Evolutionary conservation across 2,329 filamentous ascomycete species (phyloP), one percentile per base, ranked within the genome.

Genomic region (Nigrospora sphaerica): DNA sequence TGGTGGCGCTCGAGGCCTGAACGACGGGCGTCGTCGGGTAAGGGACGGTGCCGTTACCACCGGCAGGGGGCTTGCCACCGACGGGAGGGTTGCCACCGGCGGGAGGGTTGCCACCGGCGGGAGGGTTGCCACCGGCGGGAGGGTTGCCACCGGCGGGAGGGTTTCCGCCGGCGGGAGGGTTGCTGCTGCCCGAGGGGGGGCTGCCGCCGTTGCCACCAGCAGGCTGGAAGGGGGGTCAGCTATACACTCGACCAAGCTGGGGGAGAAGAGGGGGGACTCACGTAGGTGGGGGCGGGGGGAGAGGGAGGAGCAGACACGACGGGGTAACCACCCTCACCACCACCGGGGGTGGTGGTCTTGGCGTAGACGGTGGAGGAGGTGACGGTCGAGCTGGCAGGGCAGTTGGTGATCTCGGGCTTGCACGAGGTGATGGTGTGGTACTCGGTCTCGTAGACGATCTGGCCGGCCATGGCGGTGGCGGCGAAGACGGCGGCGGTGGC

Each of bases 341-440:
- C 46, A 34, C 45, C 32, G 46, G 48, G 49, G 55, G 55, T 58
- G 55, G 55, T 58, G 46, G 54, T 53, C 40, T 63, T 62, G 36
- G 66, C 61, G 68, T 67, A 66, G 59, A 69, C 48, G 45, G 66
- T 69, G 62, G 66, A 70, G 49, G 66, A 66, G 56, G 66, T 71
- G 49, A 64, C 60, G 54, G 58, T 61, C 44, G 62, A 65, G 54
- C 60, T 54, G 51, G 65, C 70, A 46, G 74, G 77, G 76, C 83
- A 86, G 78, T 85, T 60, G 64, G 77, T 75, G 60, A 84, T 78
- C 50, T 72, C 72, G 42, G 78, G 69, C 48, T 66, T 73, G 73
- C 79, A 83, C 45, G 75, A 79, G 65, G 77, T 82, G 72, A 81
- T 69, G 67, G 79, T 82, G 56, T 78, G 69, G 61, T 74, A 70